Percentiles rank a stretch among this genome's conserved stretches.
Evolutionary conservation across 345 rosid genomes (phyloP).

Genomic region (Turritis glabra): DNA sequence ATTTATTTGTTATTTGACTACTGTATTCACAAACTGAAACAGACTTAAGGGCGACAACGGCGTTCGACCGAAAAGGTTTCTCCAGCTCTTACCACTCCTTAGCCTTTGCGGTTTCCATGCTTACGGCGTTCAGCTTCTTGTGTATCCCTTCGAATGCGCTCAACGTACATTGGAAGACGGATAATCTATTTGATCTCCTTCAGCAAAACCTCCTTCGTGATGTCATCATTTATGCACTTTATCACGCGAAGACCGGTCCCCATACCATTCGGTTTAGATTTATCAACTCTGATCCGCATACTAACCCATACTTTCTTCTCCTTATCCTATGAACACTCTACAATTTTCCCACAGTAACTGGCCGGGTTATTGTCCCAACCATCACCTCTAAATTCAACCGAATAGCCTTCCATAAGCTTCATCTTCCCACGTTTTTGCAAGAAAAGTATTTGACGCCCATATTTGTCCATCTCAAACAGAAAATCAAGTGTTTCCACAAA

Average conservation of each 20-base stretch:
- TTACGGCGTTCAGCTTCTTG: constrained; percentile 2
- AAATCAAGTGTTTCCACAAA: constrained; percentile 72
- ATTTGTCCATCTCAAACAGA: constrained; percentile 67
- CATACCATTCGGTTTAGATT: constrained; percentile 65
- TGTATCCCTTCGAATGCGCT: constrained; percentile 60
- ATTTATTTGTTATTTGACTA: neutral
- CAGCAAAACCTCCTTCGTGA: constrained; percentile 71
- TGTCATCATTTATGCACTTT: constrained; percentile 75
- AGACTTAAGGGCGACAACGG: neutral
- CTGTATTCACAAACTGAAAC: neutral
- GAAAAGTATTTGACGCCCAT: constrained; percentile 50
- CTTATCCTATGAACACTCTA: constrained; percentile 73
- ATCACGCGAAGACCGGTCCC: constrained; percentile 64
- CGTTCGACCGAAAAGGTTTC: neutral
- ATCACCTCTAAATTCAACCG: constrained; percentile 66
- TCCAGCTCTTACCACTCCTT: neutral
- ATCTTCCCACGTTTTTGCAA: constrained; percentile 60
- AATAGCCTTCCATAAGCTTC: constrained; percentile 65
- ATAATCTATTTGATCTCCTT: constrained; percentile 68
- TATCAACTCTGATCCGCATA: constrained; percentile 77
- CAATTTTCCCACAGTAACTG: constrained; percentile 64
- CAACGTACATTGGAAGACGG: constrained; percentile 78
- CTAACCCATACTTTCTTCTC: constrained; percentile 57
- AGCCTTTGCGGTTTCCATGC: constrained; percentile 10
- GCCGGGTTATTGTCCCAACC: constrained; percentile 45